A percentile compares a stretch with the other conserved stretches of the same genome.
phyloP scores from a whole-genome alignment of 257 asterid genomes.

The Henckelia pumila region DNA sequence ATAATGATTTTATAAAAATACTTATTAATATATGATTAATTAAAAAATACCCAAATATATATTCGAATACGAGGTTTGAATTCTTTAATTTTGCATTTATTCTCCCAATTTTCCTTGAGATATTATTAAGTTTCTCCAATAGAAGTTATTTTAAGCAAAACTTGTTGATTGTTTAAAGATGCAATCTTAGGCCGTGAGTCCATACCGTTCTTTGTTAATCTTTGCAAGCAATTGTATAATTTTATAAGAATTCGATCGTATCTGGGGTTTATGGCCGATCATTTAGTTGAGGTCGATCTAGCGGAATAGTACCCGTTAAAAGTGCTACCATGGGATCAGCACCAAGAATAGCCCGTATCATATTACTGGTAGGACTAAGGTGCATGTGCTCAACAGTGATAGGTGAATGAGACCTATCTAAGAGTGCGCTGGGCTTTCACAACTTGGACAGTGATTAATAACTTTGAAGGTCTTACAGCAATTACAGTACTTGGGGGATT shows the following conservation, averaged over 20 bases:
- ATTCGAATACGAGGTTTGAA: conserved; percentile 83
- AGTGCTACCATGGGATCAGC: background rate
- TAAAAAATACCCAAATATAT: too few relatives aligned
- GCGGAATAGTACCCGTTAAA: background rate
- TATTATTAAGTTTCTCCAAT: background rate
- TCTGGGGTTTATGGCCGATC: background rate
- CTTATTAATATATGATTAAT: too few relatives aligned
- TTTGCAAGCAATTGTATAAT: background rate
- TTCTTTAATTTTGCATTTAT: conserved; percentile 19
- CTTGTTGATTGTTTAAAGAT: background rate
- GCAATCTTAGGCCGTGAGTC: background rate
- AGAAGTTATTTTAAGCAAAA: background rate
- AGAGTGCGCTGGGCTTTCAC: too few relatives aligned
- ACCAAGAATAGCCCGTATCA: too few relatives aligned
- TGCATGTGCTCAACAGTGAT: background rate
- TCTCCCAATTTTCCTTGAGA: background rate
- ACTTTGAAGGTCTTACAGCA: too few relatives aligned
- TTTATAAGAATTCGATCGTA: too few relatives aligned
- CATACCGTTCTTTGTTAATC: background rate
- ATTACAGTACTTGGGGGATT: too few relatives aligned
- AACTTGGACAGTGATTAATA: too few relatives aligned
- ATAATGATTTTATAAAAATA: too few relatives aligned
- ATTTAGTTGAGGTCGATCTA: background rate
- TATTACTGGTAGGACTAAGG: too few relatives aligned
- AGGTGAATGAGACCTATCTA: background rate